Base-by-base conservation (phyloP, 495 filamentous ascomycete genomes). In the Articulospora tetracladia region DNA sequence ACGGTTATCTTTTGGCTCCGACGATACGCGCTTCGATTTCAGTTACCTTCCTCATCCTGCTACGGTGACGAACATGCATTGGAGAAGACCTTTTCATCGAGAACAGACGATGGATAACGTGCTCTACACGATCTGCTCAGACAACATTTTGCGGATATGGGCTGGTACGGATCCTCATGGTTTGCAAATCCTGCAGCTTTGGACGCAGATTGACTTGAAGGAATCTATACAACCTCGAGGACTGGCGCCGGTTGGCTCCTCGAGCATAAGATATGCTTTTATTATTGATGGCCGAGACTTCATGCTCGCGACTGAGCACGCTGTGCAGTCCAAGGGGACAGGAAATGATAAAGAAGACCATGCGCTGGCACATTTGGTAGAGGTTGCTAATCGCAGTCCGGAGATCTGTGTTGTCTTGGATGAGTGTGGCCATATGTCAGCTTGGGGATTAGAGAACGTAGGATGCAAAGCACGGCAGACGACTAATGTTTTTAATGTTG, bases 381-480 rank as follows among this genome's bases (percentile, higher is more conserved):
- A 95, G 60, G 84, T 97, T 59, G 91, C 91, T 6, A 93, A 91
- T 55, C 85, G 86, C 25, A 87, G 79, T 52, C 95, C 93, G 0
- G 95, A 99, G 66, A 83, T 98, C 1, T 92, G 91, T 63, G 78
- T 97, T 17, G 85, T 93, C 1, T 77, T 96, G 53, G 93, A 99
- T 72, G 86, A 88, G 20, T 76, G 81, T 36, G 94, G 94, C 3
- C 83, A 87, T 64, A 92, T 98, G 91, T 91, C 90, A 49, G 94
- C 93, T 0, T 97, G 93, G 93, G 95, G 91, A 1, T 69, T 99
- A 56, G 93, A 98, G 70, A 91, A 93, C 68, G 81, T 97, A 24
- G 91, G 92, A 19, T 86, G 83, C 66, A 94, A 91, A 64, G 73
- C 76, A 28, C 83, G 79, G 62, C 83, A 86, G 61, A 79, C 81